phyloP scores from a whole-genome alignment of 73 alveolate species.

The Tetrahymena malaccensis region DNA sequence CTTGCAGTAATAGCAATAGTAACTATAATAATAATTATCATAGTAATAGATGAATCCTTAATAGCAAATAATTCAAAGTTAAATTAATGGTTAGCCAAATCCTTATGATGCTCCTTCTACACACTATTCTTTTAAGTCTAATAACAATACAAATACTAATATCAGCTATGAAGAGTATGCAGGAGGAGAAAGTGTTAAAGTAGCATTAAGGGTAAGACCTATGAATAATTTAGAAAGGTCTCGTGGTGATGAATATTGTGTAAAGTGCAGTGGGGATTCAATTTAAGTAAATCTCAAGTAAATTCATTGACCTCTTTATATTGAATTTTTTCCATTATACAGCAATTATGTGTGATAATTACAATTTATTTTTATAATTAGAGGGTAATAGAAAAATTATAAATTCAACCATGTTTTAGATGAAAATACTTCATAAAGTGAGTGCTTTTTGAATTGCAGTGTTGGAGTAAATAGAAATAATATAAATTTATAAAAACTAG shows the following conservation, averaged over 20 bases:
- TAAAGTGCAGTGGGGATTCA: slow-evolving; percentile 54
- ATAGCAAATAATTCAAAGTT: background rate
- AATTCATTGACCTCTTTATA: background rate
- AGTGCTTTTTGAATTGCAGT: slow-evolving; percentile 75
- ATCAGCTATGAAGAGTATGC: slow-evolving; percentile 24
- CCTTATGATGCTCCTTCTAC: background rate
- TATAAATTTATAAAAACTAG: background rate
- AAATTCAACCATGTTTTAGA: slow-evolving; percentile 87
- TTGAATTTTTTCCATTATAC: no score
- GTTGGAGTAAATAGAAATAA: slow-evolving; percentile 16
- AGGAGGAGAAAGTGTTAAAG: slow-evolving; percentile 94
- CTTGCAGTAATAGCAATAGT: background rate
- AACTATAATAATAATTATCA: background rate
- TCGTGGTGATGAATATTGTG: slow-evolving; percentile 82
- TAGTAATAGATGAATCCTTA: background rate
- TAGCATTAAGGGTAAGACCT: slow-evolving; percentile 92
- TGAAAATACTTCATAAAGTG: slow-evolving; percentile 76
- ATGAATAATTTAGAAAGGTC: slow-evolving; percentile 75
- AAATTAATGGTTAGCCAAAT: background rate
- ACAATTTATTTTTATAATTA: slow-evolving; percentile 54
- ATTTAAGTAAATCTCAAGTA: slow-evolving; percentile 25
- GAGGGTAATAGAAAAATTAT: slow-evolving; percentile 73
- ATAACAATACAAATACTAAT: background rate
- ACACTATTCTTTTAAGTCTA: background rate
- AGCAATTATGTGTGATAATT: no score